Conservation (phyloP, 768 basidiomycete genomes). For the Mycena rosella region DNA sequence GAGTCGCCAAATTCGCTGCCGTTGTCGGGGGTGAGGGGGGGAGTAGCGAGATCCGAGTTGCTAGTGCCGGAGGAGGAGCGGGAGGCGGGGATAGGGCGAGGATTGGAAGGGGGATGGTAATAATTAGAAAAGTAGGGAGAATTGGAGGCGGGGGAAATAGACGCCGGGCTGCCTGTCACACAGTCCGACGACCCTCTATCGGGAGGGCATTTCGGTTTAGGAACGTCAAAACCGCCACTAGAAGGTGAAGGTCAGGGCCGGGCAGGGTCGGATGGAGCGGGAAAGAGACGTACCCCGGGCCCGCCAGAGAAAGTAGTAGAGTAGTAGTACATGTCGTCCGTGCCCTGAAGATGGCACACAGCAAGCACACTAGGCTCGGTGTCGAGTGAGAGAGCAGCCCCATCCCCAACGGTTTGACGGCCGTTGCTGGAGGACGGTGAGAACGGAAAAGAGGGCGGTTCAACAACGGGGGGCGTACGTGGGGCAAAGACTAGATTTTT, state of each 20-base stretch:
- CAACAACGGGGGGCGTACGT: constrained; percentile 72
- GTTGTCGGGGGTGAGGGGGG: constrained; percentile 84
- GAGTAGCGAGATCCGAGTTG: constrained; percentile 61
- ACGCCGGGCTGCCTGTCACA: constrained; percentile 94
- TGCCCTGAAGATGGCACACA: constrained; percentile 87
- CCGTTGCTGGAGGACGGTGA: constrained; percentile 78
- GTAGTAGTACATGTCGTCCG: constrained; percentile 88
- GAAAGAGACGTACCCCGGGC: constrained; percentile 74
- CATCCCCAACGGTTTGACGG: constrained; percentile 97
- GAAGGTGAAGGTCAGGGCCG: constrained; percentile 16
- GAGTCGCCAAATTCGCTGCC: constrained; percentile 57
- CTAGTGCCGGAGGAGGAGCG: constrained; percentile 58
- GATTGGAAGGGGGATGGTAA: constrained; percentile 36
- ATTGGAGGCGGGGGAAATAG: constrained; percentile 53
- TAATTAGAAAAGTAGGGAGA: constrained; percentile 32
- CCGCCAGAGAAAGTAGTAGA: constrained; percentile 96
- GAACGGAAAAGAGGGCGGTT: constrained; percentile 14
- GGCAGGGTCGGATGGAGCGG: not conserved
- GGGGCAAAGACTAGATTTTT: constrained; percentile 95
- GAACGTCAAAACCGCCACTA: constrained; percentile 97
- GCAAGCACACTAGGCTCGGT: constrained; percentile 85
- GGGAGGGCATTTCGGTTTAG: constrained; percentile 93
- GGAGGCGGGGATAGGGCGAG: constrained; percentile 50
- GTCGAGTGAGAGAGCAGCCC: constrained; percentile 87
- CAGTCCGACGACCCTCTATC: constrained; percentile 94